Evolutionary conservation across 495 filamentous ascomycete species (phyloP).

Genomic region (Neurospora sp.): DNA sequence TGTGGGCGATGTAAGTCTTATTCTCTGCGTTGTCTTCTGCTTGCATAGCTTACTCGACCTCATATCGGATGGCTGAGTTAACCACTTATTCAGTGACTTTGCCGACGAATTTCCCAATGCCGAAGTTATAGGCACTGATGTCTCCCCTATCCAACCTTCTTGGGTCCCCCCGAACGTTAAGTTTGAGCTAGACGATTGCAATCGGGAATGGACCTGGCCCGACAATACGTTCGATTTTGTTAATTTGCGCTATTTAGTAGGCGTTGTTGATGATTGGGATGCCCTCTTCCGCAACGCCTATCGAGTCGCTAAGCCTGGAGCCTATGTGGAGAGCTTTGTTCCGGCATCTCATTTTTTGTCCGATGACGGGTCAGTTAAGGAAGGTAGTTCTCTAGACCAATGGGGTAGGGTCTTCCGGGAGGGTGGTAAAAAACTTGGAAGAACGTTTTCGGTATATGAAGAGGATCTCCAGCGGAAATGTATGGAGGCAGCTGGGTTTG

Average conservation of each 20-base stretch:
- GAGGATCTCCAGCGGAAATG: slow-evolving; percentile 41
- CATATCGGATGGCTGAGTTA: background rate
- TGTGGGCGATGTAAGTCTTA: slow-evolving; percentile 38
- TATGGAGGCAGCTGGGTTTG: slow-evolving; percentile 49
- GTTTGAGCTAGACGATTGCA: slow-evolving; percentile 48
- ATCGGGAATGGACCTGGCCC: slow-evolving; percentile 40
- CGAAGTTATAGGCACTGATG: slow-evolving; percentile 50
- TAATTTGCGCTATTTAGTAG: slow-evolving; percentile 46
- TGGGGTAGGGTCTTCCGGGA: slow-evolving; percentile 19
- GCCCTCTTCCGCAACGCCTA: slow-evolving; percentile 26
- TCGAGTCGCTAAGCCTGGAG: slow-evolving; percentile 27
- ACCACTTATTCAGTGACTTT: slow-evolving; percentile 5
- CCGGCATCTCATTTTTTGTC: slow-evolving; percentile 8
- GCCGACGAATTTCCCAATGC: slow-evolving; percentile 40
- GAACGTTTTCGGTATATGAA: slow-evolving; percentile 5
- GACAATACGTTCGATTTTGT: slow-evolving; percentile 51
- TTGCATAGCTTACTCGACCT: background rate
- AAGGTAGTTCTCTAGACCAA: slow-evolving; percentile 21
- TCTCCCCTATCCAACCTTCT: slow-evolving; percentile 44
- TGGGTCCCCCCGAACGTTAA: slow-evolving; percentile 38
- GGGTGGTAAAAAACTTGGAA: slow-evolving; percentile 8
- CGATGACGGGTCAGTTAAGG: slow-evolving; percentile 16
- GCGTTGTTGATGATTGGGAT: slow-evolving; percentile 48
- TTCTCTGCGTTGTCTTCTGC: background rate
- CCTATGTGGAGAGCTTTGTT: slow-evolving; percentile 17